Percentiles rank a stretch among this genome's conserved stretches.
Conservation (phyloP, 345 rosid genomes). For the Cardamine chenopodiifolia region DNA sequence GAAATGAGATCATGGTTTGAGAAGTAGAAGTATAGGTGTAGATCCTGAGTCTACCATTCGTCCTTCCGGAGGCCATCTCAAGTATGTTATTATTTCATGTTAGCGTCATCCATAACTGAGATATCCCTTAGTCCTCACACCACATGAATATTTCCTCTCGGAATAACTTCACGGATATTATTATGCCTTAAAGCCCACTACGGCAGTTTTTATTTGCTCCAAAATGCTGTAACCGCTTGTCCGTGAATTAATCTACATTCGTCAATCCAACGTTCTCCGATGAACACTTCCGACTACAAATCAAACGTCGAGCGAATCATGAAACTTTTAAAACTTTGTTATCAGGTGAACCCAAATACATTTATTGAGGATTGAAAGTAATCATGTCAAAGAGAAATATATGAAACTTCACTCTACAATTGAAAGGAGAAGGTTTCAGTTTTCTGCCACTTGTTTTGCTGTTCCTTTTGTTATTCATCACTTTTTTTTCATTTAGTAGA, state of each 20-base stretch:
- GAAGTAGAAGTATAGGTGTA: neutral
- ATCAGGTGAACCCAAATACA: neutral
- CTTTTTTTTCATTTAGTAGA: neutral
- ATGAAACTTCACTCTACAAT: too few species aligned
- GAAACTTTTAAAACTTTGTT: too few species aligned
- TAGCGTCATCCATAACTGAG: neutral
- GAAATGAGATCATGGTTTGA: neutral
- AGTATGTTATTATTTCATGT: neutral
- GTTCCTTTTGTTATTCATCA: neutral
- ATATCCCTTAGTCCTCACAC: too few species aligned
- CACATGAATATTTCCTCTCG: too few species aligned
- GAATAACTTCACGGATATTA: too few species aligned
- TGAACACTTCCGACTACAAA: neutral
- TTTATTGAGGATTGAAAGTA: neutral
- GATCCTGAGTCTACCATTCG: too few species aligned
- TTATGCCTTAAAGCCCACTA: too few species aligned
- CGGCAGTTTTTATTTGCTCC: too few species aligned
- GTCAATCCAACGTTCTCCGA: neutral
- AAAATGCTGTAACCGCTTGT: neutral
- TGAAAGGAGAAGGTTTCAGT: too few species aligned
- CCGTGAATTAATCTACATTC: neutral
- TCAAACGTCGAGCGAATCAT: too few species aligned
- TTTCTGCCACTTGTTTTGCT: neutral
- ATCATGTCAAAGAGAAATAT: neutral
- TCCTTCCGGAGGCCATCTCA: neutral